Base-by-base conservation (phyloP, 1,139 yeast genomes). In the Yamadazyma spencermartinsiae region DNA sequence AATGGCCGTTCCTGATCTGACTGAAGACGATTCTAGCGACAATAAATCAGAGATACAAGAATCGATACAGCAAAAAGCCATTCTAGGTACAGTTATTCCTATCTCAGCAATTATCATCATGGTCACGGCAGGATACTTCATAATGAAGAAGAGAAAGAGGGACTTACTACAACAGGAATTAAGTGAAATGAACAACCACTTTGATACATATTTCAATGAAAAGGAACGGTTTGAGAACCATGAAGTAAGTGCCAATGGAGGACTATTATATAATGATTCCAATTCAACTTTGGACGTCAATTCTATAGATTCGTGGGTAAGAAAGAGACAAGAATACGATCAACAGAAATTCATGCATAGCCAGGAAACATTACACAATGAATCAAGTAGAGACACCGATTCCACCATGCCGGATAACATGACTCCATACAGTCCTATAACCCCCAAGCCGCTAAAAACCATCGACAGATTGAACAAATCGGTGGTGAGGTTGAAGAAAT, bases 261-360 rank as follows among this genome's bases (percentile, higher is more conserved):
- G 21, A 6, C 26, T 42, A 25, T 17, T 42, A 31, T 44, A 45
- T 33, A 66, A 63, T 42, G 82, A 77, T 48, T 64, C 74, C 11
- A 54, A 59, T 32, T 74, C 79, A 2, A 63, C 69, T 0, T 45
- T 63, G 26, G 66, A 59, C 35, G 63, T 50, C 1, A 56, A 60
- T 14, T 61, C 67, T 4, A 72, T 78, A 17, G 71, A 68, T 41
- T 74, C 80, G 9, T 77, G 82, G 82, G 69, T 68, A 30, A 63
- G 67, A 29, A 77, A 77, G 50, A 59, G 82, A 46, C 72, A 71
- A 42, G 71, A 72, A 40, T 76, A 64, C 47, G 80, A 76, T 35
- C 61, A 60, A 38, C 51, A 60, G 4, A 41, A 55, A 44, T 42
- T 42, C 34, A 34, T 52, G 49, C 44, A 43, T 27, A 44, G 49